Evolutionary conservation across 306 rosid species (phyloP).

Genomic region (Vigna reflexopilosa): DNA sequence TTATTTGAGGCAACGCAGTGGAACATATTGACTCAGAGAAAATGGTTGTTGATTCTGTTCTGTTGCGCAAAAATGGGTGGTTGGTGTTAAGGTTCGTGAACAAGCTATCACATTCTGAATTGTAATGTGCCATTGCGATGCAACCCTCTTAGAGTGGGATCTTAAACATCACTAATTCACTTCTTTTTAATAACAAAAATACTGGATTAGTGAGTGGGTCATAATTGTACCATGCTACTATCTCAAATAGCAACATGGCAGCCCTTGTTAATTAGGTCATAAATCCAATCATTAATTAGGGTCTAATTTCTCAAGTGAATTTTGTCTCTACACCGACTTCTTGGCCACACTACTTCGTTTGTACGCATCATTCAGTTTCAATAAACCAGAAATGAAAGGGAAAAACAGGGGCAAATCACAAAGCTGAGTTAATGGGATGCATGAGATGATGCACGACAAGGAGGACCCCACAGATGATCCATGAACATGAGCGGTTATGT

Average conservation of each 20-base stretch:
- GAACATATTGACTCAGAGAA: background rate
- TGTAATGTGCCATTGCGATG: slow-evolving; percentile 41
- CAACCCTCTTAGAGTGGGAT: slow-evolving; percentile 33
- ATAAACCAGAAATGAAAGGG: background rate
- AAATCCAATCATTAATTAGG: slow-evolving; percentile 31
- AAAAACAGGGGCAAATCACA: background rate
- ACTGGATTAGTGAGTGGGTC: slow-evolving; percentile 12
- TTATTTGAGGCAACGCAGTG: slow-evolving; percentile 12
- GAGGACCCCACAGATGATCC: background rate
- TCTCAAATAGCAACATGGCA: slow-evolving; percentile 17
- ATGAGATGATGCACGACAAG: background rate
- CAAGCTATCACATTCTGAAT: slow-evolving; percentile 15
- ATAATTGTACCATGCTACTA: background rate
- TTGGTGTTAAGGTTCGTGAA: slow-evolving; percentile 21
- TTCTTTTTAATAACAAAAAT: slow-evolving; percentile 14
- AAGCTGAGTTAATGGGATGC: background rate
- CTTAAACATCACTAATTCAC: slow-evolving; percentile 33
- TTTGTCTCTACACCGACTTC: slow-evolving; percentile 15
- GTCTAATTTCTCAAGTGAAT: slow-evolving; percentile 23
- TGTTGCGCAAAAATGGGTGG: slow-evolving; percentile 32
- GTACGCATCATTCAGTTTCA: background rate
- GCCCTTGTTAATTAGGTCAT: slow-evolving; percentile 9
- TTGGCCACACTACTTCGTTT: background rate
- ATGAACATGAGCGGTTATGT: background rate
- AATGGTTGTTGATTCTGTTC: slow-evolving; percentile 7